Base-by-base conservation (phyloP, 164 flowering plant genomes). In the Stephania yunnanensis region DNA sequence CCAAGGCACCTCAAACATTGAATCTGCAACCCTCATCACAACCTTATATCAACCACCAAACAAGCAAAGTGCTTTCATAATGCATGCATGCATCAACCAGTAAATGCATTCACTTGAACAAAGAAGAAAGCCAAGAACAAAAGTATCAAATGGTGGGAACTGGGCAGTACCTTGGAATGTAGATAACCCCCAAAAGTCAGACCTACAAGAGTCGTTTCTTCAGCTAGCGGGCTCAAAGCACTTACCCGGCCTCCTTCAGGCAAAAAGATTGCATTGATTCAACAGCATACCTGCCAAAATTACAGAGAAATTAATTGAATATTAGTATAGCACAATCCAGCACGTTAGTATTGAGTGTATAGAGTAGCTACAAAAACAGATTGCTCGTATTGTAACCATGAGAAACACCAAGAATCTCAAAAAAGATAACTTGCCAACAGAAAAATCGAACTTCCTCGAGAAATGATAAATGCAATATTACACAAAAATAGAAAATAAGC, bases 151-250 rank as follows among this genome's bases (percentile, higher is more conserved):
- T 20, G 22, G 66, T 61, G 22, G 20, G 29, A 10, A 61, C 42
- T 1, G 42, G 4, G 42, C 42, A 61, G 66, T 61, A 94, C 98
- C 94, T 91, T 91, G 22, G 98, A 94, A 25, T 87, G 90, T 75
- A 94, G 95, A 75, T 94, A 90, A 71, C 98, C 98, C 70, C 97
- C 97, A 82, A 94, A 94, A n/a, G 91, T 91, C 46, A 91, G 89
- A 76, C 91, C 92, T 61, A 90, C 68, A 12, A 94, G 86, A 78
- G 91, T 87, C 48, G 92, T 87, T 77, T 92, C 95, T 80, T 89
- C 92, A 73, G 86, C 86, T 20, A 73, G 74, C 58, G 86, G 80
- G 17, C 78, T 77, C 31, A 74, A 64, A 31, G 72, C 83, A 76
- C 73, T 82, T 36, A 25, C 73, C 87, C 83, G 78, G 88, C 87